Percentiles rank a stretch among this genome's conserved stretches.
Conservation (phyloP, 257 asterid genomes). For the Nicotiana attenuata region DNA sequence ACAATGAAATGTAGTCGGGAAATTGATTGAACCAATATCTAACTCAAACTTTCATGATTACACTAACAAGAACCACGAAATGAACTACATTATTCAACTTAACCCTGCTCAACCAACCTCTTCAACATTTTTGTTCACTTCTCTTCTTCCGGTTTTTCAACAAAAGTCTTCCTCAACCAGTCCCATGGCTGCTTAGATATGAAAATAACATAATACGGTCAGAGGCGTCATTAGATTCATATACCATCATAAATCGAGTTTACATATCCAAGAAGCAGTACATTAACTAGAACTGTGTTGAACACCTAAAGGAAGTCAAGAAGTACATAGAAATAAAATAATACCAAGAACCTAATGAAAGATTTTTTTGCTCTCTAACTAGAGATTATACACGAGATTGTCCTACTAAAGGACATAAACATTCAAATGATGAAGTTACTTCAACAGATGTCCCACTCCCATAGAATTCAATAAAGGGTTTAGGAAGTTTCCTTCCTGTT, state of each 20-base stretch:
- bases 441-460: neutral
- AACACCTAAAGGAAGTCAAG: neutral
- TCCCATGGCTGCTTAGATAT: slow-evolving; percentile 64
- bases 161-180: slow-evolving; percentile 76
- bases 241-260: neutral
- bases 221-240: neutral
- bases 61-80: neutral
- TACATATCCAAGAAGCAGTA: neutral
- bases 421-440: neutral
- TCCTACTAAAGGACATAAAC: neutral
- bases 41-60: slow-evolving; percentile 3
- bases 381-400: neutral
- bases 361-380: neutral
- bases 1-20: too few relatives aligned
- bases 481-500: neutral
- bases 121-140: slow-evolving; percentile 31
- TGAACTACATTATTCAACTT: slow-evolving; percentile 15
- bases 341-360: neutral
- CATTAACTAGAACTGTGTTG: neutral
- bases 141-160: slow-evolving; percentile 58
- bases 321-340: neutral
- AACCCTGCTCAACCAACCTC: slow-evolving; percentile 19
- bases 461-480: neutral
- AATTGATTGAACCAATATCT: too few relatives aligned
- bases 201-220: neutral